Evolutionary conservation across 2,329 filamentous ascomycete genomes (phyloP).

Genomic region (Epichloe brachyelytri): DNA sequence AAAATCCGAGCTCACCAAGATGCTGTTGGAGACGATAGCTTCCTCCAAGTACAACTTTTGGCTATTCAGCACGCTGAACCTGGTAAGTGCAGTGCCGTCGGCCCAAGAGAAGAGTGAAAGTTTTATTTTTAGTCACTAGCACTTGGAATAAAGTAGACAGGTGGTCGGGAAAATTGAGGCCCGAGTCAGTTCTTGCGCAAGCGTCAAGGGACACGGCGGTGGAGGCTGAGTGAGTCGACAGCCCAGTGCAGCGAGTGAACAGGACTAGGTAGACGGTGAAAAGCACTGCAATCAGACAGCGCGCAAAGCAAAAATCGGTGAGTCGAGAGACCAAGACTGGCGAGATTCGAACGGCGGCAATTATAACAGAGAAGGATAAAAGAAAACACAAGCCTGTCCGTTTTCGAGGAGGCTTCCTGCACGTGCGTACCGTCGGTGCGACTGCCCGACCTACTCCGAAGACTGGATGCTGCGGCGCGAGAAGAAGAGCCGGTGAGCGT

Average conservation of each 20-base stretch:
- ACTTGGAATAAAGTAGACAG: neutral
- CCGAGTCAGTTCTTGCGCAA: neutral
- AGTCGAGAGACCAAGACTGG: neutral
- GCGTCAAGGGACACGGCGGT: neutral
- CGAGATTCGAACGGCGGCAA: neutral
- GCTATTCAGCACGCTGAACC: neutral
- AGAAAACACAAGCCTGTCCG: neutral
- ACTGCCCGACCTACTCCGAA: neutral
- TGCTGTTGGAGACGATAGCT: neutral
- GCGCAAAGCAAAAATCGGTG: neutral
- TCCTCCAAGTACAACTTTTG: neutral
- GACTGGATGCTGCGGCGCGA: conserved; percentile 1
- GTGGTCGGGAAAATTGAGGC: neutral
- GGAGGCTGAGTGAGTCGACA: neutral
- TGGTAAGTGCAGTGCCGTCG: neutral
- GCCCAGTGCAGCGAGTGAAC: neutral
- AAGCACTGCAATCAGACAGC: neutral
- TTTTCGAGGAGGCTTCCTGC: neutral
- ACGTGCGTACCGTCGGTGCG: conserved; percentile 4
- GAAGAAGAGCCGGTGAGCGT: neutral
- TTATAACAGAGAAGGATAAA: neutral
- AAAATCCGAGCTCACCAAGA: neutral
- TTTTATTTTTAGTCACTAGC: neutral
- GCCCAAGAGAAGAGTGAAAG: neutral
- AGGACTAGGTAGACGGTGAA: neutral